Evolutionary conservation across 805 yeast genomes (phyloP).

Genomic region (Priceomyces melissophilus): DNA sequence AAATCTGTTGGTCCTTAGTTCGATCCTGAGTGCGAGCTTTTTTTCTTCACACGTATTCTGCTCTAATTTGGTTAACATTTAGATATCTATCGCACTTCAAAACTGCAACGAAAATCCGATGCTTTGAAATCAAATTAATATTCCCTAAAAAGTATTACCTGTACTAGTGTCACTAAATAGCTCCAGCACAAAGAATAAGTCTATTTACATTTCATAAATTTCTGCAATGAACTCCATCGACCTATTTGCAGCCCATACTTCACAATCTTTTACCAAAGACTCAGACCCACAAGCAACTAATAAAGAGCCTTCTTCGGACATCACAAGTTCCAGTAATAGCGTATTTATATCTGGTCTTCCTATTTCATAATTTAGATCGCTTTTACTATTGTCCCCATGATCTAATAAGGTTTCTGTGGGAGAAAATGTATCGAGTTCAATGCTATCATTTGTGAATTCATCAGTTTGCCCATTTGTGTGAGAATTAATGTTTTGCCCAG

Average conservation of each 20-base stretch:
- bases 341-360: slow-evolving; percentile 44
- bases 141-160: too few species aligned
- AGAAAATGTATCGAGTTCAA: slow-evolving; percentile 22
- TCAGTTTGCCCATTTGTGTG: slow-evolving; percentile 11
- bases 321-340: slow-evolving; percentile 26
- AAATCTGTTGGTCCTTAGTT: slow-evolving; percentile 98
- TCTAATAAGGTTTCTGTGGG: slow-evolving; percentile 11
- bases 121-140: too few species aligned
- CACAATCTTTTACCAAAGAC: slow-evolving; percentile 39
- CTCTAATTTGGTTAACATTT: too few species aligned
- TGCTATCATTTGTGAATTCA: slow-evolving; percentile 10
- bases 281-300: slow-evolving; percentile 59
- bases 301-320: slow-evolving; percentile 44
- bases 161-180: not conserved
- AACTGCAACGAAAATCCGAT: too few species aligned
- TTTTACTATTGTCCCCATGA: slow-evolving; percentile 8
- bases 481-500: slow-evolving; percentile 15
- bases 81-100: too few species aligned
- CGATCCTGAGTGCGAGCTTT: slow-evolving; percentile 89
- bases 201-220: slow-evolving; percentile 30
- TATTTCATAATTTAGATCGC: slow-evolving; percentile 17
- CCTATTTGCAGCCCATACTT: slow-evolving; percentile 31
- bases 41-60: too few species aligned
- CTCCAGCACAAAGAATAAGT: too few species aligned
- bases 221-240: slow-evolving; percentile 43